Conservation (phyloP, 1,139 yeast species). For the Candida tetrigidarum region DNA sequence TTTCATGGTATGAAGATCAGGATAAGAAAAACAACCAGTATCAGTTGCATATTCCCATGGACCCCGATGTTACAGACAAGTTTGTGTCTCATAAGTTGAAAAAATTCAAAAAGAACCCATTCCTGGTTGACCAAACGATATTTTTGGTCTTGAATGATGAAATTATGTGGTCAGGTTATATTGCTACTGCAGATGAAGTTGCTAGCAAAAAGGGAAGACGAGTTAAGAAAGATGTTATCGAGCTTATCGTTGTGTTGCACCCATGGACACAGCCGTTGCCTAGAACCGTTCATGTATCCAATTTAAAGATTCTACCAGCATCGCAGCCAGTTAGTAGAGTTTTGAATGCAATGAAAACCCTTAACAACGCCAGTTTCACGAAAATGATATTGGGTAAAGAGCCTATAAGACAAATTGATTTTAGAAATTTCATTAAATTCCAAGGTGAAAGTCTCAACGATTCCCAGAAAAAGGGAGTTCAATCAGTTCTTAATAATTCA, state of each 20-base stretch:
- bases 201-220: constrained; percentile 15
- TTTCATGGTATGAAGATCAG: constrained; percentile 58
- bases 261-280: constrained; percentile 61
- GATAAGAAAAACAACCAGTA: constrained; percentile 46
- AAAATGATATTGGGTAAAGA: constrained; percentile 64
- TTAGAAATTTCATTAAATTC: constrained; percentile 56
- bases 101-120: constrained; percentile 50
- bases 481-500: constrained; percentile 67
- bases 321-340: constrained; percentile 66
- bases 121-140: constrained; percentile 49
- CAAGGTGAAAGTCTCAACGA: constrained; percentile 55
- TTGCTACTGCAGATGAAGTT: constrained; percentile 50
- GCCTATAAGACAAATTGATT: constrained; percentile 60
- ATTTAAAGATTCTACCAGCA: constrained; percentile 59
- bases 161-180: constrained; percentile 45
- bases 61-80: constrained; percentile 44
- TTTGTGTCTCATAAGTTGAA: constrained; percentile 48
- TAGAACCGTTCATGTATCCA: constrained; percentile 34
- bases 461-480: constrained; percentile 70
- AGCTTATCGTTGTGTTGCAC: constrained; percentile 54
- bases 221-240: constrained; percentile 30
- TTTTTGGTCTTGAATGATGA: constrained; percentile 45
- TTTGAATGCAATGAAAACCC: constrained; percentile 63
- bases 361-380: constrained; percentile 59
- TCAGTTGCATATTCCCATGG: constrained; percentile 37